Base-by-base conservation (phyloP, 2,329 filamentous ascomycete species). In the Calonectria pseudoturangicola region DNA sequence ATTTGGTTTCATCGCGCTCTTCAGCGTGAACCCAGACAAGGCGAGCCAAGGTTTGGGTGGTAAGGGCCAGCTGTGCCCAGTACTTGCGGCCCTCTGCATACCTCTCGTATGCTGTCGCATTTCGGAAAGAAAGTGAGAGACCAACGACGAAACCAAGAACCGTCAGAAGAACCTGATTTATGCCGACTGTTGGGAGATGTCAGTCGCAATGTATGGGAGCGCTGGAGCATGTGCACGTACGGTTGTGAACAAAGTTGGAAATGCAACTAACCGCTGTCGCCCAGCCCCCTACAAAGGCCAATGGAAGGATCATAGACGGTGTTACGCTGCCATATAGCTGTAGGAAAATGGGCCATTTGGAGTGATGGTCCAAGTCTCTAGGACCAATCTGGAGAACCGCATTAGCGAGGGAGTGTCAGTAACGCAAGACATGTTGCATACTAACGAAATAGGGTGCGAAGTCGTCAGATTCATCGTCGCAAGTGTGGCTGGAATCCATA, bases 21-120 rank as follows among this genome's bases (percentile, higher is more conserved):
- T 81, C 94, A 7, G 90, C 87, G 78, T 97, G 93, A 33, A 98
- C 88, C 95, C 95, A 98, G 81, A 96, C 94, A 8, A 94, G 88
- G 25, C 95, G 91, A 79, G 90, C 93, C 77, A 97, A 86, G 82
- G 91, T 85, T 85, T 95, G 86, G 81, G 87, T 84, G 80, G 93
- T 92, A 82, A 88, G 86, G 70, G 88, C 90, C 78, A 92, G 85
- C 68, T 89, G 85, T 1, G 90, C 86, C 90, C 91, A 92, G 76
- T 88, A 90, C 76, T 89, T 90, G 47, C 91, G 87, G 39, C 91
- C 91, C 74, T 93, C 91, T 60, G 86, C 87, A 82, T 91, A 92
- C 76, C 93, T 89, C 83, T 95, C 93, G 78, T 95, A 95, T 18
- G 93, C 93, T 7, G 93, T 94, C 3, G 92, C 92, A 75, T 89